phyloP scores from a whole-genome alignment of 129 eudicot genomes.

The Glebionis coronaria region DNA sequence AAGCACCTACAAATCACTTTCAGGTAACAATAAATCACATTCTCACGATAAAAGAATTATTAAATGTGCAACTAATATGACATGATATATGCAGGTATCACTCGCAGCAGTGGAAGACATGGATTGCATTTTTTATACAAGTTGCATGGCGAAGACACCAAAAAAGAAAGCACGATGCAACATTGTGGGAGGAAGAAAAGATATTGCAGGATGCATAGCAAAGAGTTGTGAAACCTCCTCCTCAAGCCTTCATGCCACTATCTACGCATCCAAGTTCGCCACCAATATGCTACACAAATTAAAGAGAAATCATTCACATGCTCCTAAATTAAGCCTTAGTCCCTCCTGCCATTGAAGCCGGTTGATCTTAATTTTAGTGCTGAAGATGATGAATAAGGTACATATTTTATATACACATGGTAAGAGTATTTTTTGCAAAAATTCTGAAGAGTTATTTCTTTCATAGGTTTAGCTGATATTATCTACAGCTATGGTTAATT shows the following conservation, averaged over 20 bases:
- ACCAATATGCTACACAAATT: conserved; percentile 52
- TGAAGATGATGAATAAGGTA: conserved; percentile 22
- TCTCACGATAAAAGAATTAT: too few species aligned
- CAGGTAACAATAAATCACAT: conserved; percentile 31
- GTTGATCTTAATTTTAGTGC: conserved; percentile 65
- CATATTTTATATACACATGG: too few species aligned
- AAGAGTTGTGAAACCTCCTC: conserved; percentile 38
- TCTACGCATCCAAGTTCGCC: conserved; percentile 81
- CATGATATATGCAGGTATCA: conserved; percentile 39
- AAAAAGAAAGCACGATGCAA: conserved; percentile 51
- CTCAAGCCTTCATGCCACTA: conserved; percentile 68
- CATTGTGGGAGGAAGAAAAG: conserved; percentile 54
- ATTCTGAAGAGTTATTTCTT: too few species aligned
- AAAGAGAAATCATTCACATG: conserved; percentile 37
- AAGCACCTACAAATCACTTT: conserved; percentile 72
- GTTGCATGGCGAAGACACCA: conserved; percentile 79
- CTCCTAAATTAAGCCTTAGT: conserved; percentile 35
- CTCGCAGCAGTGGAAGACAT: conserved; percentile 88
- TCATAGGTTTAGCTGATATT: too few species aligned
- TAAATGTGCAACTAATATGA: too few species aligned
- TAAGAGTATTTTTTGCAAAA: too few species aligned
- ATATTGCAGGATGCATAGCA: conserved; percentile 45
- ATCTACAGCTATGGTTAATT: too few species aligned
- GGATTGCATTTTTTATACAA: conserved; percentile 88
- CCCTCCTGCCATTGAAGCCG: conserved; percentile 63